Base-by-base conservation (phyloP, 768 basidiomycete species). In the Kwoniella europaea region DNA sequence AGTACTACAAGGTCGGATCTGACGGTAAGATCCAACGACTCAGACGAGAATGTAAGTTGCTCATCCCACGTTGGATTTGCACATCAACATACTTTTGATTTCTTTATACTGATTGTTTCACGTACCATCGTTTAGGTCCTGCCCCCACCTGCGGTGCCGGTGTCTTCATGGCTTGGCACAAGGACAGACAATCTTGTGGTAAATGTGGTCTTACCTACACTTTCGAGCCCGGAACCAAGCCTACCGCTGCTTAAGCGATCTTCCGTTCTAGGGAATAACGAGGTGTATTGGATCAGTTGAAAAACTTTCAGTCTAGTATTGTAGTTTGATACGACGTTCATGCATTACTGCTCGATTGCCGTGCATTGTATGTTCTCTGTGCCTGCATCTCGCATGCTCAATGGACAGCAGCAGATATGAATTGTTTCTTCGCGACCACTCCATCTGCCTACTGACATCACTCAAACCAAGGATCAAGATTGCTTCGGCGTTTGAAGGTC, bases 11-110 rank as follows among this genome's bases (percentile, higher is more conserved):
- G 87, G 95, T 99, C 79, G 96, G 98, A 86, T 95, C 94, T 57
- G 96, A 98, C 79, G 97, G 96, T 85, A 98, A 97, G 87, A 95
- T 98, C 88, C 97, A 97, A 89, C 94, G 97, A 84, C 90, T 99
- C 72, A 90, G 96, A 83, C 93, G 97, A 78, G 96, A 98, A 85
- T 99, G 97, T 87, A 87, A 92, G 85, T 62, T 7, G 35, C 35
- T 35, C 35, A 35, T 7, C 7, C 35, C 6, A 6, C 35, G 0
- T 9, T 35, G 6, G 6, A 35, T 35, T 9, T 6, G 35, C 35
- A 35, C 35, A n/a, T n/a, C n/a, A n/a, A n/a, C n/a, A 35, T 35
- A 1, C 35, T 6, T 6, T 35, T 6, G 10, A 16, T 55, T n/a
- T n/a, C 43, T 43, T 55, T 27, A 18, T 46, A 41, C 69, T 72